Base-by-base conservation (phyloP, 78 protist species). In the Salpingoeca rosetta region DNA sequence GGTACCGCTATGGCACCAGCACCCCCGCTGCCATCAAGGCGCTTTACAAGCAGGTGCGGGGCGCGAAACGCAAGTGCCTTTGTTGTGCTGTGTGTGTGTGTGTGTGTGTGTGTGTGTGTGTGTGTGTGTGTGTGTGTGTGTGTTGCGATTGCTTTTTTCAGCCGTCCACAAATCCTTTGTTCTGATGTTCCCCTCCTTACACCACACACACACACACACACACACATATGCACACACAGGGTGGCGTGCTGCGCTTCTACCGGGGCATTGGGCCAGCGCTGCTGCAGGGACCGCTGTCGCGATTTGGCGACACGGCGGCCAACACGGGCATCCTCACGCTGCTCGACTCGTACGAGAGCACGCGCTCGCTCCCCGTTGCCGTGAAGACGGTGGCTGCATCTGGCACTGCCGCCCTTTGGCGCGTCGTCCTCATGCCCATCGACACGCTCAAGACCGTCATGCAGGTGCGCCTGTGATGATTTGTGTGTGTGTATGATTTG, bases 261-360 rank as follows among this genome's bases (percentile, higher is more conserved):
- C 41, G 81, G 22, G 96, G 96, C 26, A 11, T 83, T 27, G 85
- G 84, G 2, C 93, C 93, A 0, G 96, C 96, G 25, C 84, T 94
- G 31, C 0, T 87, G 31, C 92, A 91, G 77, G 88, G 87, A 0
- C 92, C 92, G 0, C 89, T 86, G 28, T 82, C 92, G 0, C 86
- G 91, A 1, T 84, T 88, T 31, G 96, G 96, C 7, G 96, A 94
- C 89, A 91, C 94, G 39, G 94, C 94, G 7, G 91, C 96, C 36
- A 94, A 94, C 82, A 90, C 91, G 43, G 96, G 96, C n/a, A 79
- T 88, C 56, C 87, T 94, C 3, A 89, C 94, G 22, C 82, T 94
- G 40, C 78, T 91, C 51, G 93, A 90, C 83, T 75, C 89, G 36
- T 81, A 83, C 84, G 90, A 78, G 72, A 28, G 31, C 25, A 90